Base-by-base conservation (phyloP, 1,284 basidiomycete genomes). In the Leccinum subrobustum region DNA sequence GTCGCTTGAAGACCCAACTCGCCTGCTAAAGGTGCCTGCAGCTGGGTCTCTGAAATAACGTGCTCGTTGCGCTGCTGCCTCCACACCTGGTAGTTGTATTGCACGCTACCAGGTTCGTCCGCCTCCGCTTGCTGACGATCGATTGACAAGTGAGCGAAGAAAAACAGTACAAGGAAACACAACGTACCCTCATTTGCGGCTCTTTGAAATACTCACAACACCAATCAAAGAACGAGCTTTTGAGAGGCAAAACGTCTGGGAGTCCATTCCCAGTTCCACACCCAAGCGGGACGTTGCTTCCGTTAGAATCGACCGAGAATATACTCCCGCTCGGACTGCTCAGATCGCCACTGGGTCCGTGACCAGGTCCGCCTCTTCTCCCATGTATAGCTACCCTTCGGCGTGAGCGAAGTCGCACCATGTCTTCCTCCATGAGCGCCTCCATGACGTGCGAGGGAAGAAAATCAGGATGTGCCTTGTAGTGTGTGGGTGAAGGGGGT, bases 121-220 rank as follows among this genome's bases (percentile, higher is more conserved):
- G 88, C 88, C 73, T 99, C 96, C 18, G 93, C 87, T 83, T 95
- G 91, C 92, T 95, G 47, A 4, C 11, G 29, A 18, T 53, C 35
- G 25, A 59, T 39, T 42, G 33, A 31, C 20, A 61, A 23, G 58
- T 66, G 52, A 72, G 61, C 18, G 48, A 35, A 57, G 20, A 42
- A 6, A 16, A 55, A 58, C 53, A 62, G 50, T 60, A 60, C 48
- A 53, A 59, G 25, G 14, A 64, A 42, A 58, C 20, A 56, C 7
- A 8, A 77, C 88, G 68, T 69, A 95, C 93, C 79, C 93, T 89
- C 95, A 98, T 97, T 76, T 97, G 96, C 4, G 96, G 95, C 75
- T 98, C 96, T 64, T 93, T 95, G 79, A 98, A 99, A 75, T 98
- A 98, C 73, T 98, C 96, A 69, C 89, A 88, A 63, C 94, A 95